Percentiles rank a stretch among this genome's conserved stretches.
These are phyloP conservation scores for Xylariaceae sp. DNA, from an alignment of 2,329 filamentous ascomycete species.

Conservation along the genomic window DNA sequence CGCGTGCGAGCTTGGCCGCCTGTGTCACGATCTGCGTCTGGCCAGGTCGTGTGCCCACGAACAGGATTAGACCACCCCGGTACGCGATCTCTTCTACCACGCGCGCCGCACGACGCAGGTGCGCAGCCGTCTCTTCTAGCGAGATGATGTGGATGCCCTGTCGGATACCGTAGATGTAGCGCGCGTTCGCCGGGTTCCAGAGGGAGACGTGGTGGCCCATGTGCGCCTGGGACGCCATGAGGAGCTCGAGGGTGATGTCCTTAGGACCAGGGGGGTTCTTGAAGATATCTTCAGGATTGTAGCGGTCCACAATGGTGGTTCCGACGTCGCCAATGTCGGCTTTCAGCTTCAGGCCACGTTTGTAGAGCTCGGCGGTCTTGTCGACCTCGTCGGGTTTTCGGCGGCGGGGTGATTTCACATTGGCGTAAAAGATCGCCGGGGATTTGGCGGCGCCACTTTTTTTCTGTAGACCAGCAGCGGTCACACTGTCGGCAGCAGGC, in stretches of 20 bases:
- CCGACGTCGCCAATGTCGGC: slow-evolving; percentile 45
- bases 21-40: slow-evolving; percentile 76
- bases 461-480: slow-evolving; percentile 20
- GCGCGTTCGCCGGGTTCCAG: slow-evolving; percentile 91
- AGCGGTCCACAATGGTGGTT: slow-evolving; percentile 47
- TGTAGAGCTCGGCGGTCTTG: slow-evolving; percentile 35
- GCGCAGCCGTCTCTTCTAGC: slow-evolving; percentile 79
- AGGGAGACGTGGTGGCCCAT: slow-evolving; percentile 85
- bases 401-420: slow-evolving; percentile 20
- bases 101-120: slow-evolving; percentile 88
- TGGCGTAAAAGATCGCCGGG: slow-evolving; percentile 28
- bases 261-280: slow-evolving; percentile 67
- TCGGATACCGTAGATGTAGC: slow-evolving; percentile 88
- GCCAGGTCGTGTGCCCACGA: slow-evolving; percentile 79
- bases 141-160: slow-evolving; percentile 90
- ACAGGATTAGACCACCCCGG: slow-evolving; percentile 78
- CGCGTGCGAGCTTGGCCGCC: slow-evolving; percentile 70
- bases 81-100: slow-evolving; percentile 83
- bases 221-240: slow-evolving; percentile 82
- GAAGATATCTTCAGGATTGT: slow-evolving; percentile 62
- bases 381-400: slow-evolving; percentile 23
- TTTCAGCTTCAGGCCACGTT: slow-evolving; percentile 39
- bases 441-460: slow-evolving; percentile 8
- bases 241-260: slow-evolving; percentile 83
- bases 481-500: slow-evolving; percentile 22